These are phyloP conservation scores for Saposhnikovia divaricata DNA, from an alignment of 129 eudicot genomes.

Conservation along the genomic window DNA sequence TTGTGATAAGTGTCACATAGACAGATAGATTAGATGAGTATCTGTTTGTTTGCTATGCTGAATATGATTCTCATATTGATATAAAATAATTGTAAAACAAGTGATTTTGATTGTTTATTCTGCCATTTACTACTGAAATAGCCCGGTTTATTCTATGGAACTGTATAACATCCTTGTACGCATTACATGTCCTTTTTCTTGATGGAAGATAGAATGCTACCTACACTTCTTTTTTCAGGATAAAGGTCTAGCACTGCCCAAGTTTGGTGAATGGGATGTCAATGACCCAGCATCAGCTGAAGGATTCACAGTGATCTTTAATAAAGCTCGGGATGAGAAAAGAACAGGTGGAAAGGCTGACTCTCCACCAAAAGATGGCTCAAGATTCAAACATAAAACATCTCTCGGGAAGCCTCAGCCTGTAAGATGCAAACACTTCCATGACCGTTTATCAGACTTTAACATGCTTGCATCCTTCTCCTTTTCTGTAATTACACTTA, in stretches of 20 bases:
- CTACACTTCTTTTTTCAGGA: slow-evolving; percentile 32
- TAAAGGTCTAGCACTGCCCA: slow-evolving; percentile 75
- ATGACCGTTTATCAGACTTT: background rate
- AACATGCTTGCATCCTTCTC: background rate
- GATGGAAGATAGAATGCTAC: background rate
- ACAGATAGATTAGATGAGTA: background rate
- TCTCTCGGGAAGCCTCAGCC: slow-evolving; percentile 67
- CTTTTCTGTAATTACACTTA: background rate
- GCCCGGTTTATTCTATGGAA: background rate
- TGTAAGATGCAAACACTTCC: slow-evolving; percentile 36
- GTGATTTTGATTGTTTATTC: background rate
- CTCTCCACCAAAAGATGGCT: slow-evolving; percentile 49
- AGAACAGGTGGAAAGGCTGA: slow-evolving; percentile 61
- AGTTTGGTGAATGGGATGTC: slow-evolving; percentile 94
- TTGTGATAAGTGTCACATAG: background rate
- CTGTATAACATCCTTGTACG: background rate
- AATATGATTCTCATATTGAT: background rate
- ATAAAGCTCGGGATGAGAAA: slow-evolving; percentile 78
- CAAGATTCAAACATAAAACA: slow-evolving; percentile 40
- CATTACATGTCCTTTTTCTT: background rate
- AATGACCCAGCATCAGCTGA: slow-evolving; percentile 86
- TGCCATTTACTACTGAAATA: background rate
- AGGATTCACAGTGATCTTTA: slow-evolving; percentile 77
- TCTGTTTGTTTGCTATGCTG: background rate
- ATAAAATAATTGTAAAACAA: background rate